A percentile compares a stretch with the other conserved stretches of the same genome.
Evolutionary conservation across 2,329 filamentous ascomycete species (phyloP).

Genomic region (Aspergillus sp.): DNA sequence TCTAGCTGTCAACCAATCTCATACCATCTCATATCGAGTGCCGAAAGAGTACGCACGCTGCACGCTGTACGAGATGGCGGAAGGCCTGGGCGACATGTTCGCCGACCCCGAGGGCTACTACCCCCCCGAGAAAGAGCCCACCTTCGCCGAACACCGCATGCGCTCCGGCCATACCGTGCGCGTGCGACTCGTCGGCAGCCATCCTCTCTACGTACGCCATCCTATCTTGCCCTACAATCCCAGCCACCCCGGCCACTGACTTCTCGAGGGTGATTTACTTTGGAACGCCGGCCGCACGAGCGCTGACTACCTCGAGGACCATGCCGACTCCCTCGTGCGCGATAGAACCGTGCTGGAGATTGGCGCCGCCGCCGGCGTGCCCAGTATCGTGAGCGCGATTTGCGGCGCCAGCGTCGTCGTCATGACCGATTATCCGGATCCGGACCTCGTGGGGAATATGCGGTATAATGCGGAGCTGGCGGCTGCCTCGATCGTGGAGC

Average conservation of each 20-base stretch:
- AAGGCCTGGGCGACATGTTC: slow-evolving; percentile 51
- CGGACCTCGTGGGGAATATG: slow-evolving; percentile 73
- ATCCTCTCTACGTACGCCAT: slow-evolving; percentile 65
- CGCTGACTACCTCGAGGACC: slow-evolving; percentile 66
- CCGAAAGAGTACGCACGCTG: no score
- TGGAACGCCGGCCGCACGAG: slow-evolving; percentile 85
- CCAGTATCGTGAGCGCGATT: slow-evolving; percentile 67
- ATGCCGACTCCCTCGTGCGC: slow-evolving; percentile 52
- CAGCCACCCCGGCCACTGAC: slow-evolving; percentile 11
- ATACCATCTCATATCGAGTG: no score
- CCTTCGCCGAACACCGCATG: slow-evolving; percentile 62
- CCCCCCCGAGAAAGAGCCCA: slow-evolving; percentile 66
- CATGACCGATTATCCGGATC: slow-evolving; percentile 82
- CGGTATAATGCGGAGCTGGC: slow-evolving; percentile 60
- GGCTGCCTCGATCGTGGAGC: slow-evolving; percentile 37
- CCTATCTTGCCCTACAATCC: slow-evolving; percentile 1
- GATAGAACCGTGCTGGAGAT: slow-evolving; percentile 73
- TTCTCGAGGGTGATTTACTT: slow-evolving; percentile 62
- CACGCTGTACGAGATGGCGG: no score
- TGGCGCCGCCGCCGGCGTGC: slow-evolving; percentile 78
- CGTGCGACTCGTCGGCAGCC: slow-evolving; percentile 75
- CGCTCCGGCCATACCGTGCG: slow-evolving; percentile 56
- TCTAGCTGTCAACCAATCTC: no score
- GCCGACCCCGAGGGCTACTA: slow-evolving; percentile 75
- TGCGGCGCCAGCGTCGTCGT: slow-evolving; percentile 62